Evolutionary conservation across 2,329 filamentous ascomycete species (phyloP), one percentile per base, ranked within the genome.

Genomic region (Fusarium domesticum): DNA sequence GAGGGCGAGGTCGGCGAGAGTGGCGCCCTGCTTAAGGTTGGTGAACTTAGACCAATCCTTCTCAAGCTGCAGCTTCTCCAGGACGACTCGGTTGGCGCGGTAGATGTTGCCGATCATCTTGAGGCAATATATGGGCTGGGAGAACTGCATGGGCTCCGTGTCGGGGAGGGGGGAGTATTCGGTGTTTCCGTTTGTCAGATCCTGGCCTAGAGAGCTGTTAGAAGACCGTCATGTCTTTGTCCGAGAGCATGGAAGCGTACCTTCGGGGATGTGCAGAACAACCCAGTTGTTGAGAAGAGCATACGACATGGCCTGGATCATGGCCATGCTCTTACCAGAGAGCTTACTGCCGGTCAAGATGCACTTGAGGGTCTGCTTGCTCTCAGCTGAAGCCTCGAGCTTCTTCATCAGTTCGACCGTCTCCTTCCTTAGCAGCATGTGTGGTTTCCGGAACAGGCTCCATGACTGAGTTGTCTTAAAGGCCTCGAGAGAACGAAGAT

Each of bases 391-490:
- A 7, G 72, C 66, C 43, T 81, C 73, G 58, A 96, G 76, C 54
- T 76, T 73, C 57, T 72, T 73, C n/a, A 80, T 78, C 59, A 96
- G 60, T 48, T 87, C 77, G 32, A 87, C 72, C n/a, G 86, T 87
- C 73, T 96, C 89, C 45, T 79, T 75, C 57, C 91, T 80, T 50
- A 96, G 72, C 63, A 98, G 71, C 42, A 85, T 80, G 43, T 87
- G 87, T 18, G 93, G 93, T 54, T 83, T 78, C 57, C 88, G 75
- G 70, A 97, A 98, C 60, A 96, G 72, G 47, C 77, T 80, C 91
- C 93, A 98, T 53, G 80, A 83, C 75, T 97, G 93, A 18, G 83
- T 87, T 17, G 83, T 76, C 78, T 96, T 95, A 76, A 98, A 98
- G 4, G 89, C 90, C 63, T 95, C 88, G 42, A 87, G 76, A n/a